A percentile compares a stretch with the other conserved stretches of the same genome.
These are phyloP conservation scores for Didymella pomorum DNA, from an alignment of 2,329 filamentous ascomycete genomes.

Conservation along the genomic window DNA sequence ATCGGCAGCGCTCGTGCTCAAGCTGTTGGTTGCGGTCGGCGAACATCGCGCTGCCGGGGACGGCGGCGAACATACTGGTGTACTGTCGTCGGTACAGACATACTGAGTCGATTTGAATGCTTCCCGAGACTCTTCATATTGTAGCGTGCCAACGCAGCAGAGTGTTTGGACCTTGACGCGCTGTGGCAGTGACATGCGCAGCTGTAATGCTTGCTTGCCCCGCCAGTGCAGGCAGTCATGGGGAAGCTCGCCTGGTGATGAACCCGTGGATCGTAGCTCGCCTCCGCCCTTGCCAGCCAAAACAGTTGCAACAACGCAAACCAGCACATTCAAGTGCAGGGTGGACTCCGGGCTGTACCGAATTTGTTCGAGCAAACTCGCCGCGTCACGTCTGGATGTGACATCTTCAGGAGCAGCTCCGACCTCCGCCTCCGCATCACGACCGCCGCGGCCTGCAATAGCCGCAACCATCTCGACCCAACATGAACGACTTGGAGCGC, in stretches of 20 bases:
- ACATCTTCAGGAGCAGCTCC: slow-evolving; percentile 20
- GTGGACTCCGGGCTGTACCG: not conserved
- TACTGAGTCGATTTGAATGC: too few relatives aligned
- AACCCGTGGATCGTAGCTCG: not conserved
- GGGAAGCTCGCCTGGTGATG: not conserved
- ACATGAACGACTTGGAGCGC: slow-evolving; percentile 76
- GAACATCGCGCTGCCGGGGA: not conserved
- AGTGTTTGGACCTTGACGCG: slow-evolving; percentile 1
- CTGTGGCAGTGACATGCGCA: slow-evolving; percentile 5
- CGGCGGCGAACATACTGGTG: not conserved
- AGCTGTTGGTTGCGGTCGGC: slow-evolving; percentile 16
- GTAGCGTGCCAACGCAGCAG: not conserved
- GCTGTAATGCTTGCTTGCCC: slow-evolving; percentile 1
- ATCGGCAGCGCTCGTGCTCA: slow-evolving; percentile 14
- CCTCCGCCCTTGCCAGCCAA: slow-evolving; percentile 12
- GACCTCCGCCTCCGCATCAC: slow-evolving; percentile 22
- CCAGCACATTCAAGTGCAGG: not conserved
- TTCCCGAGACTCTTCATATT: not conserved
- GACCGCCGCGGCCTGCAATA: slow-evolving; percentile 17
- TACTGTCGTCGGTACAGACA: too few relatives aligned
- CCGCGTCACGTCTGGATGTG: slow-evolving; percentile 20
- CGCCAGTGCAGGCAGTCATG: slow-evolving; percentile 18
- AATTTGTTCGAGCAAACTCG: not conserved
- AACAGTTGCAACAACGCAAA: not conserved
- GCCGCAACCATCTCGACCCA: slow-evolving; percentile 14